Base-by-base conservation (phyloP, 208 protist species). In the Crithidia brevicula region DNA sequence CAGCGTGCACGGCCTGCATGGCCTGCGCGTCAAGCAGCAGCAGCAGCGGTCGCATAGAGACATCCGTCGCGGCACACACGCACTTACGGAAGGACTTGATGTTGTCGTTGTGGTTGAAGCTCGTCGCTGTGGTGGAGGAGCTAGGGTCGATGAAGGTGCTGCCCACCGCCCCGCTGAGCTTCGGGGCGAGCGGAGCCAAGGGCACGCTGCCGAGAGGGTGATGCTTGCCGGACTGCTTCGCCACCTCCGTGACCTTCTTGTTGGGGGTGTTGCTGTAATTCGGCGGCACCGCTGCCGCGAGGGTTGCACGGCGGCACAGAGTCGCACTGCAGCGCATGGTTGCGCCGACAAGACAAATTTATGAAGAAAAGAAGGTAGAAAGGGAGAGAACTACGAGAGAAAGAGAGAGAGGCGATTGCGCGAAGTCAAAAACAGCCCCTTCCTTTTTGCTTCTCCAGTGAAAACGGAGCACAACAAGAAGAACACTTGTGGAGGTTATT, bases 101-200 rank as follows among this genome's bases (percentile, higher is more conserved):
- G 0, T 47, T 23, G 54, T 86, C 52, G 45, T 90, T 83, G 43
- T 71, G 45, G 67, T 89, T 90, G 53, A 95, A 81, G 65, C 69
- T 54, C 11, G 71, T 85, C 31, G 59, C 66, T 25, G 74, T 27
- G 25, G 54, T 68, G 15, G 74, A 59, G n/a, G 82, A 82, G 27
- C 40, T 74, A 4, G 82, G 77, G 58, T 92, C 86, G 64, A 95
- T 90, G 57, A 88, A 92, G 36, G 70, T 91, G 31, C 69, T 76
- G 16, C 81, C 79, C 77, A 82, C 62, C 45, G 78, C 76, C 4
- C 72, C 11, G 2, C 77, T 71, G 28, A 73, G 38, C n/a, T 59
- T 40, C 33, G 52, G 15, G 22, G 59, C 38, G 3, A 68, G 18
- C 4, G 33, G 50, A 18, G 67, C 10, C 13, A 47, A 54, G 3